These are phyloP conservation scores for Pseudocercospora vitis DNA, from an alignment of 2,329 filamentous ascomycete species.

Conservation along the genomic window DNA sequence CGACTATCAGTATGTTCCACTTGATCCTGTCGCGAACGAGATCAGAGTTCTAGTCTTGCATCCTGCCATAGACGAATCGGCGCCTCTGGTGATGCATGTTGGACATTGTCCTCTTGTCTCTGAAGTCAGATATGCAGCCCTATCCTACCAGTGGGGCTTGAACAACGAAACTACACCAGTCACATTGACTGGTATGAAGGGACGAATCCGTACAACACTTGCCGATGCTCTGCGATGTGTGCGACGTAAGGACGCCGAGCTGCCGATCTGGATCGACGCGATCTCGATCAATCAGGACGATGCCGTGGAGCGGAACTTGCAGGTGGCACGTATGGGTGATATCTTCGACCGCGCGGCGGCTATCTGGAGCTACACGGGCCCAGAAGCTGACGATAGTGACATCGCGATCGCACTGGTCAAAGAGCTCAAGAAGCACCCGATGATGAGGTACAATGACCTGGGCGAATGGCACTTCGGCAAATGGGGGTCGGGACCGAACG, in stretches of 20 bases:
- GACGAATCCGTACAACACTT: conserved; percentile 1
- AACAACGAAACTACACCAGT: background rate
- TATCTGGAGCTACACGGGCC: conserved; percentile 8
- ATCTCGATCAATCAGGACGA: conserved; percentile 14
- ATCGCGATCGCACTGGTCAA: conserved; percentile 11
- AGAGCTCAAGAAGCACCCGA: conserved; percentile 9
- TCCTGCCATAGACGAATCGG: background rate
- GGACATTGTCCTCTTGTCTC: conserved; percentile 14
- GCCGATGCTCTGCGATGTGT: conserved; percentile 1
- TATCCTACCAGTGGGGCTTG: conserved; percentile 19
- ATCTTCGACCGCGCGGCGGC: conserved; percentile 7
- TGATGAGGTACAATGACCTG: conserved; percentile 13
- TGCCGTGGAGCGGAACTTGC: conserved; percentile 7
- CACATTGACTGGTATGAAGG: conserved; percentile 2
- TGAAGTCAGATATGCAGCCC: conserved; percentile 15
- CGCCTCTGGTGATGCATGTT: conserved; percentile 8
- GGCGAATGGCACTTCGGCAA: conserved; percentile 18
- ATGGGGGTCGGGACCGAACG: background rate
- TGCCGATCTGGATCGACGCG: conserved; percentile 12
- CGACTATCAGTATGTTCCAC: conserved; percentile 6
- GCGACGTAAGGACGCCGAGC: background rate
- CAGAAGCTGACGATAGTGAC: conserved; percentile 13
- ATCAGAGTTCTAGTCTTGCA: conserved; percentile 7
- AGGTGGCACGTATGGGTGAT: conserved; percentile 10
- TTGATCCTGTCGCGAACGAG: conserved; percentile 11